Conservation (phyloP, 306 rosid genomes). For the Lupinus albus region DNA sequence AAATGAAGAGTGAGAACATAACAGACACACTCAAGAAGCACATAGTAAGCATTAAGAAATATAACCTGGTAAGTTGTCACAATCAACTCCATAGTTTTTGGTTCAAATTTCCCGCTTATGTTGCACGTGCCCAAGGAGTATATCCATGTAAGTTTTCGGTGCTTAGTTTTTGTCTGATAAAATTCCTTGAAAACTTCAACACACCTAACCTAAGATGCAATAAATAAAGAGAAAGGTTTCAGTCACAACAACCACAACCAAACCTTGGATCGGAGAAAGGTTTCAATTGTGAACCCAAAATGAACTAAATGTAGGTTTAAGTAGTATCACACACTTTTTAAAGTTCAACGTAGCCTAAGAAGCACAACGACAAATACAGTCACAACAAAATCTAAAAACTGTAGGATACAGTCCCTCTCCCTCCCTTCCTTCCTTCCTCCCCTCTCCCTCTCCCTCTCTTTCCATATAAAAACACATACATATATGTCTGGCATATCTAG, state of each 20-base stretch:
- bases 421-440: no score
- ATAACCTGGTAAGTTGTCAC: conserved; percentile 94
- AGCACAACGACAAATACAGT: no score
- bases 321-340: background rate
- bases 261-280: no score
- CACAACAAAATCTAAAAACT: no score
- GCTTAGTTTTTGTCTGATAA: conserved; percentile 86
- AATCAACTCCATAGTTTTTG: conserved; percentile 78
- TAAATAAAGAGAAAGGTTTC: background rate
- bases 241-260: no score
- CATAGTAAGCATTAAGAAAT: conserved; percentile 9
- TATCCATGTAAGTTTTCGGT: conserved; percentile 92
- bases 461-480: no score
- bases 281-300: conserved; percentile 22
- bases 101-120: conserved; percentile 78
- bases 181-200: conserved; percentile 92
- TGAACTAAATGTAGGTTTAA: conserved; percentile 10
- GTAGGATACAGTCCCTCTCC: no score
- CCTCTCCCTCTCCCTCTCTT: no score
- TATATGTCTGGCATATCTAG: no score
- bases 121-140: conserved; percentile 95
- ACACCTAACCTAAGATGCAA: conserved; percentile 72
- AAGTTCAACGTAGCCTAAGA: no score
- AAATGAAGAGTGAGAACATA: conserved; percentile 10
- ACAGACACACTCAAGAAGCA: conserved; percentile 22